Conservation (phyloP, 2,329 filamentous ascomycete species). For the Paracamarosporium sp. region DNA sequence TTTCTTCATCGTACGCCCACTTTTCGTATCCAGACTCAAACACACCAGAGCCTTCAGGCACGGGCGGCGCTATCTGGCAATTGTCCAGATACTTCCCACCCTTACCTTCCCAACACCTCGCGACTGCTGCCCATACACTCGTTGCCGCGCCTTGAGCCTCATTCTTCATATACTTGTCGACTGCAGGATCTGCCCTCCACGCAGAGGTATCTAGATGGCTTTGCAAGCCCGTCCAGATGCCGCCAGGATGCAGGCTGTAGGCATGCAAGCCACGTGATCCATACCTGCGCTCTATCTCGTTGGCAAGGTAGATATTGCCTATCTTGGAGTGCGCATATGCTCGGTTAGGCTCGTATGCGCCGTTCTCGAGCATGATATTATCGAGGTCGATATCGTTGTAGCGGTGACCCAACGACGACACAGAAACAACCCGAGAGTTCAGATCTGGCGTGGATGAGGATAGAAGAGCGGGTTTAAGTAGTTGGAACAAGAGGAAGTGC, state of each 20-base stretch:
- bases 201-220: slow-evolving; percentile 1
- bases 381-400: slow-evolving; percentile 49
- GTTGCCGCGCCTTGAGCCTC: slow-evolving; percentile 48
- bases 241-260: slow-evolving; percentile 20
- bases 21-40: slow-evolving; percentile 9
- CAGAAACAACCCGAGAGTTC: slow-evolving; percentile 47
- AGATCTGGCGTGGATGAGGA: slow-evolving; percentile 27
- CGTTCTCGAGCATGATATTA: slow-evolving; percentile 49
- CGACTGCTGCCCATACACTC: slow-evolving; percentile 41
- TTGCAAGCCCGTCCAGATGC: slow-evolving; percentile 15
- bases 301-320: slow-evolving; percentile 61
- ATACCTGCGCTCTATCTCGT: slow-evolving; percentile 59
- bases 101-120: slow-evolving; percentile 38
- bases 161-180: slow-evolving; percentile 24
- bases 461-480: slow-evolving; percentile 50
- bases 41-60: not conserved
- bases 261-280: slow-evolving; percentile 53
- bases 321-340: slow-evolving; percentile 60
- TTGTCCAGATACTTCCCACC: slow-evolving; percentile 42
- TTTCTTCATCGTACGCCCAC: slow-evolving; percentile 29
- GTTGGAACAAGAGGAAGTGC: slow-evolving; percentile 53
- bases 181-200: not conserved
- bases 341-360: slow-evolving; percentile 38
- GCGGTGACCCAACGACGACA: slow-evolving; percentile 48
- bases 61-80: slow-evolving; percentile 26